Percentiles rank a stretch among this genome's conserved stretches.
These are phyloP conservation scores for Nothopassalora personata DNA, from an alignment of 2,329 filamentous ascomycete species.

Conservation along the genomic window DNA sequence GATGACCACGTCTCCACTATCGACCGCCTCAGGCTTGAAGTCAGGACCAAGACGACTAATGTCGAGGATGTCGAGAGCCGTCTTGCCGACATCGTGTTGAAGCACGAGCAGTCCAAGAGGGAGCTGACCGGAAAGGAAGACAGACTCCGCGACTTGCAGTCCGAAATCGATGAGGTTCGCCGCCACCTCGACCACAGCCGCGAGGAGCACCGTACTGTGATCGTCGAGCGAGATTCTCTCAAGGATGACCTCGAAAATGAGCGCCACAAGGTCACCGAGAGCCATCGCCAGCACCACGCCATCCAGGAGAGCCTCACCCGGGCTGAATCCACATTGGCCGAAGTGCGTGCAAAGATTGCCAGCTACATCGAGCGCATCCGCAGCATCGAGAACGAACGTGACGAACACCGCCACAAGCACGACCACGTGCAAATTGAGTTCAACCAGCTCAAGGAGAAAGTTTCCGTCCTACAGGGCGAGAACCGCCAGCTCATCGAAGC, in stretches of 20 bases:
- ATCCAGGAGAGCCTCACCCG: constrained; percentile 21
- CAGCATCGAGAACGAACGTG: constrained; percentile 26
- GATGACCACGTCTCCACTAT: constrained; percentile 28
- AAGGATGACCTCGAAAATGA: constrained; percentile 26
- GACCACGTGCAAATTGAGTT: constrained; percentile 21
- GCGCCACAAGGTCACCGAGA: constrained; percentile 21
- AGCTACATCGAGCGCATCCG: constrained; percentile 24
- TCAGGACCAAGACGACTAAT: constrained; percentile 22
- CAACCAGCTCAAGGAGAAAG: constrained; percentile 22
- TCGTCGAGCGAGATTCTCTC: constrained; percentile 25
- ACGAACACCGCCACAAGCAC: constrained; percentile 25
- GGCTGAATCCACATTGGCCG: constrained; percentile 22
- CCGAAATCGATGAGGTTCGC: constrained; percentile 22
- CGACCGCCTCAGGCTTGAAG: constrained; percentile 26
- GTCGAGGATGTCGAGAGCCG: constrained; percentile 24
- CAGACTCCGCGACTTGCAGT: constrained; percentile 22
- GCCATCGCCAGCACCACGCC: constrained; percentile 20
- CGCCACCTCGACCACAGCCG: constrained; percentile 23
- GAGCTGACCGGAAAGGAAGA: constrained; percentile 25
- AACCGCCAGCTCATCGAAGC: constrained; percentile 18
- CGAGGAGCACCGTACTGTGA: constrained; percentile 24
- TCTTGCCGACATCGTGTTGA: constrained; percentile 21
- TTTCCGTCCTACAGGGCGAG: constrained; percentile 24
- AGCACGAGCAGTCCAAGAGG: constrained; percentile 24
- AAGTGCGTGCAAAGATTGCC: constrained; percentile 21